Percentiles rank a stretch among this genome's conserved stretches.
phyloP scores from a whole-genome alignment of 345 rosid genomes.

The Limnanthes douglasii region DNA sequence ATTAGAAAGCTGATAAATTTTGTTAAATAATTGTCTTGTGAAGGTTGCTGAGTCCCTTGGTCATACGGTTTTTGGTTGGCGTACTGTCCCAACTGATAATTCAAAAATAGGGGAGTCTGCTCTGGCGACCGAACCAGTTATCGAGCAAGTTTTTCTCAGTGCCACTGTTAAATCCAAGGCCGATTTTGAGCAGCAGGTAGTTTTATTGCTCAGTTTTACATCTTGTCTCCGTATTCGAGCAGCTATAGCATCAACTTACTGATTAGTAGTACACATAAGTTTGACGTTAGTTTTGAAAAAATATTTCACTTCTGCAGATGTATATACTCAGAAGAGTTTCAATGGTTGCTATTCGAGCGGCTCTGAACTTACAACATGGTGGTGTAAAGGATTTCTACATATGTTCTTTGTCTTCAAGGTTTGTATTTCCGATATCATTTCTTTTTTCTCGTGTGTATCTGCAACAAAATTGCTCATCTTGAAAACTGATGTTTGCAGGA shows the following conservation, averaged over 20 bases:
- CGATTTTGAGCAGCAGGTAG: constrained; percentile 89
- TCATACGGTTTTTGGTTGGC: constrained; percentile 89
- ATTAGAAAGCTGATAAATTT: neutral
- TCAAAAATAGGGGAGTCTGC: constrained; percentile 76
- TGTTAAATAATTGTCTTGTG: neutral
- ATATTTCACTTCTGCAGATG: constrained; percentile 40
- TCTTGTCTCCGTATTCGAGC: too few relatives aligned
- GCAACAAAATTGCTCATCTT: neutral
- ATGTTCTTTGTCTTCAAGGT: constrained; percentile 98
- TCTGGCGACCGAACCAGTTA: constrained; percentile 76
- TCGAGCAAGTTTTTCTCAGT: constrained; percentile 91
- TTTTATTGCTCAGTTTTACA: too few relatives aligned
- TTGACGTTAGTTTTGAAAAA: neutral
- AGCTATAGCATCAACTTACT: too few relatives aligned
- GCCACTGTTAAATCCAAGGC: constrained; percentile 52
- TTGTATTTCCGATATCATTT: neutral
- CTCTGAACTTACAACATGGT: constrained; percentile 82
- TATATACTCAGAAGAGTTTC: constrained; percentile 84
- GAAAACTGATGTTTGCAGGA: constrained; percentile 30
- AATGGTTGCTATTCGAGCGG: constrained; percentile 94
- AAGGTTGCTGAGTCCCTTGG: constrained; percentile 98
- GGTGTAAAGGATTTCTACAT: constrained; percentile 82
- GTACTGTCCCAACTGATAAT: constrained; percentile 80
- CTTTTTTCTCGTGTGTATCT: neutral
- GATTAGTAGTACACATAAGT: too few relatives aligned